A percentile compares a stretch with the other conserved stretches of the same genome.
Evolutionary conservation across 2,329 filamentous ascomycete genomes (phyloP).

Genomic region (Alternaria conjuncta): DNA sequence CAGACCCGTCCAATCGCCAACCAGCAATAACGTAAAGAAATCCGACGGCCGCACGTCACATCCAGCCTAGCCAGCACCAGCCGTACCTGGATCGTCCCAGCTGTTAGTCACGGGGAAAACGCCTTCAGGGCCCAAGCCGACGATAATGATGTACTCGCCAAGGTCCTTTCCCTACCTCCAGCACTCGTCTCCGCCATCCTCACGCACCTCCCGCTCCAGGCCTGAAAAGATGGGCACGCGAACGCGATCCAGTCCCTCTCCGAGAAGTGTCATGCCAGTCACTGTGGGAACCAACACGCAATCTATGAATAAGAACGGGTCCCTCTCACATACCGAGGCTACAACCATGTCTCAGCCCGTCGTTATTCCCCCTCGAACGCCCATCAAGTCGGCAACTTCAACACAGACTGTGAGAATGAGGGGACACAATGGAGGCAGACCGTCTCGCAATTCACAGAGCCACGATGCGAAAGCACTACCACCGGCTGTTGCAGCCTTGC

Average conservation of each 20-base stretch:
- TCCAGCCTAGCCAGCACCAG: constrained; percentile 19
- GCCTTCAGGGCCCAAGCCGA: constrained; percentile 30
- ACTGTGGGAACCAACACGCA: constrained; percentile 13
- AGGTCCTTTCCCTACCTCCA: constrained; percentile 53
- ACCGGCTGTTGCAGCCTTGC: constrained; percentile 62
- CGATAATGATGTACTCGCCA: constrained; percentile 53
- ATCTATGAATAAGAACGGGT: constrained; percentile 7
- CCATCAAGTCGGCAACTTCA: constrained; percentile 36
- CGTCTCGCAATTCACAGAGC: constrained; percentile 32
- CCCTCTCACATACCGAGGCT: constrained; percentile 15
- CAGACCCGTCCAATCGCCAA: constrained; percentile 40
- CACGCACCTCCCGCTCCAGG: constrained; percentile 22
- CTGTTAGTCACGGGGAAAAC: constrained; percentile 36
- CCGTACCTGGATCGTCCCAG: constrained; percentile 19
- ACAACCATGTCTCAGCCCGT: constrained; percentile 49
- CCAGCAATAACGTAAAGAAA: constrained; percentile 48
- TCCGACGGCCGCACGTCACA: constrained; percentile 40
- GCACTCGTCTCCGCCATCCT: constrained; percentile 41
- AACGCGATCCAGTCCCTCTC: constrained; percentile 25
- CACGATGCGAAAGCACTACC: constrained; percentile 57
- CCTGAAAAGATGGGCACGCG: constrained; percentile 44
- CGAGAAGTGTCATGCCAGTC: constrained; percentile 20
- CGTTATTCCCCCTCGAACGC: constrained; percentile 49
- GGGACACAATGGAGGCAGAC: constrained; percentile 39
- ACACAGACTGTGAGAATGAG: constrained; percentile 40